Base-by-base conservation (phyloP, 2,329 filamentous ascomycete genomes). In the Aspergillus terreus region DNA sequence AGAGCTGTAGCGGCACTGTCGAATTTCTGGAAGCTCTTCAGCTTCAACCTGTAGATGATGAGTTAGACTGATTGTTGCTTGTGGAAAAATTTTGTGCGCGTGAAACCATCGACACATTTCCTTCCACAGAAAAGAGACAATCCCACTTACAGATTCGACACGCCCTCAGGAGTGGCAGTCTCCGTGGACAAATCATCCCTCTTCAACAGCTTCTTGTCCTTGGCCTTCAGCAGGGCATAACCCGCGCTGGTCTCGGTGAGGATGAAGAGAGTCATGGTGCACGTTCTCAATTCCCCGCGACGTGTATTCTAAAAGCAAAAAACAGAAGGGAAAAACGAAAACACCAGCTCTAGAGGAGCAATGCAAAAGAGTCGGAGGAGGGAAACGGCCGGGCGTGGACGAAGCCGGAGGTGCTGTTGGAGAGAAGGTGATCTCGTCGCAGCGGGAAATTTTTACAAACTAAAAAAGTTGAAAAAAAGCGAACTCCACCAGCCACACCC, bases 21-120 rank as follows among this genome's bases (percentile, higher is more conserved):
- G 76, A 96, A 99, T 79, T 97, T 97, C 74, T 89, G 81, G 75
- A 99, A 97, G 73, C 92, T 87, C 82, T 97, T 97, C 71, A 97
- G 81, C 78, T 96, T 96, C 65, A 99, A 78, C 74, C 88, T 92
- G 41, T 53, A 57, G 50, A 49, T 23, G 23, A 36, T 7, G 40
- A 50, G 58, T 67, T 65, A 69, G 62, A 52, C 23, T n/a, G 23
- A 54, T 50, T 50, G 46, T 46, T 51, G 48, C 59, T 43, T 17
- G 50, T 44, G 58, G 57, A 55, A 58, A 63, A 61, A 55, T 45
- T 60, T 67, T 68, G 36, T 40, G 44, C 44, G 15, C 44, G 19
- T 38, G 7, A n/a, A 38, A 15, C 27, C 27, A 30, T 30, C 27
- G 27, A 30, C 27, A 30, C 27, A 30, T 30, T 30, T 11, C 11